Conservation (phyloP, 1,284 basidiomycete genomes). For the Coriolopsis trogii region DNA sequence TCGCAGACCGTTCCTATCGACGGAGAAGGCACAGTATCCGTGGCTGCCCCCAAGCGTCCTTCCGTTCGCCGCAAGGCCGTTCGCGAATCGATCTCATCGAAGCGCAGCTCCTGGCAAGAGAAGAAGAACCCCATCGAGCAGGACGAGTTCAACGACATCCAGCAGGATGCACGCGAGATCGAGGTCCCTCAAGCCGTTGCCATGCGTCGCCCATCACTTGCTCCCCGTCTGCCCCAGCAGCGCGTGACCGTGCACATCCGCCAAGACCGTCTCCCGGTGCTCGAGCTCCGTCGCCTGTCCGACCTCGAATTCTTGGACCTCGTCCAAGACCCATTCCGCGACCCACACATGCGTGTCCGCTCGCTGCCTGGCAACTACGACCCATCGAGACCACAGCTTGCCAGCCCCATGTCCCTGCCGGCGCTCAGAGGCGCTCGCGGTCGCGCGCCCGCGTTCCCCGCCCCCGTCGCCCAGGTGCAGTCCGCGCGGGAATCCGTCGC, state of each 20-base stretch:
- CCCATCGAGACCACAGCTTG: not conserved
- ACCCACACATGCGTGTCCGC: constrained; percentile 16
- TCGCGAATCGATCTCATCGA: constrained; percentile 16
- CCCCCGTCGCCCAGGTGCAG: not conserved
- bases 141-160: constrained; percentile 4
- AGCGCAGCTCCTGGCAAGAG: constrained; percentile 11
- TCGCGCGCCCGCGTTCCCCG: not conserved
- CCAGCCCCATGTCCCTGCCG: constrained; percentile 12
- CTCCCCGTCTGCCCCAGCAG: constrained; percentile 27
- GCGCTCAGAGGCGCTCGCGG: constrained; percentile 4
- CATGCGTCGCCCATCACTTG: not conserved
- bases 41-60: too few species aligned
- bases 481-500: constrained; percentile 6
- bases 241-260: constrained; percentile 61
- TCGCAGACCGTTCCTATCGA: constrained; percentile 1
- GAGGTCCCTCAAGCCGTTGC: constrained; percentile 8
- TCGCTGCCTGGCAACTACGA: constrained; percentile 22
- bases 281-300: constrained; percentile 64
- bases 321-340: constrained; percentile 23
- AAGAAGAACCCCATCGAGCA: not conserved
- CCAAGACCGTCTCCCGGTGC: constrained; percentile 52
- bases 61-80: constrained; percentile 11
- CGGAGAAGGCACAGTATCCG: constrained; percentile 12
- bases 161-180: constrained; percentile 6
- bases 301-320: constrained; percentile 42